Base-by-base conservation (phyloP, 768 basidiomycete genomes). In the Suillus clintonianus region DNA sequence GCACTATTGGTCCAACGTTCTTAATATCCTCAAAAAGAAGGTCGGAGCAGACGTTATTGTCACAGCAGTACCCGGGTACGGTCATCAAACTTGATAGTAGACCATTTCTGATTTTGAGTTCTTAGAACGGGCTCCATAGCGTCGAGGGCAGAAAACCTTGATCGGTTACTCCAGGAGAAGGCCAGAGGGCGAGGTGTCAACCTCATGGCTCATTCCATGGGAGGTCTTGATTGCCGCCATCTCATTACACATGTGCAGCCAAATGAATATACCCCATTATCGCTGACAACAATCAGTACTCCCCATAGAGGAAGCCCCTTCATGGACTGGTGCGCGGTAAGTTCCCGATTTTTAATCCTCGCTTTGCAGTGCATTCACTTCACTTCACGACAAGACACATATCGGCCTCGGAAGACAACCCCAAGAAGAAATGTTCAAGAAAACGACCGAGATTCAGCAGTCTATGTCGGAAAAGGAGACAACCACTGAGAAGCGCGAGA, bases 311-410 rank as follows among this genome's bases (percentile, higher is more conserved):
- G 97, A 39, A 94, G 92, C 69, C 95, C 97, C 1, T 99, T 99
- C 77, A 99, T 99, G 97, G 94, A 97, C 74, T 99, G 97, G 97
- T 99, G 97, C 79, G 83, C 87, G 56, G 93, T 92, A 70, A 71
- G 90, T 83, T 39, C 54, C 45, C 34, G 42, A 60, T 56, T 0
- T 63, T 32, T 57, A 42, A 64, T 61, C 61, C 55, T 63, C 3
- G 1, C 17, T 41, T 41, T 41, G 24, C 54, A 68, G 14, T 55
- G 54, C 19, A 41, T 62, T 57, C 39, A 41, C 39, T 57, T 62
- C 24, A 30, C 74, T 58, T 45, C 59, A 63, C 53, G 51, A 67
- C 6, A 68, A 94, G 90, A 91, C 91, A 51, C 91, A 97, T 69
- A 92, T 99, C 68, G 97, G 97, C 9, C 87, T 99, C 39, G 97